Evolutionary conservation across 108 stramenopile genomes (phyloP), one percentile per base, ranked within the genome.

Genomic region (Cyclotella baltica): DNA sequence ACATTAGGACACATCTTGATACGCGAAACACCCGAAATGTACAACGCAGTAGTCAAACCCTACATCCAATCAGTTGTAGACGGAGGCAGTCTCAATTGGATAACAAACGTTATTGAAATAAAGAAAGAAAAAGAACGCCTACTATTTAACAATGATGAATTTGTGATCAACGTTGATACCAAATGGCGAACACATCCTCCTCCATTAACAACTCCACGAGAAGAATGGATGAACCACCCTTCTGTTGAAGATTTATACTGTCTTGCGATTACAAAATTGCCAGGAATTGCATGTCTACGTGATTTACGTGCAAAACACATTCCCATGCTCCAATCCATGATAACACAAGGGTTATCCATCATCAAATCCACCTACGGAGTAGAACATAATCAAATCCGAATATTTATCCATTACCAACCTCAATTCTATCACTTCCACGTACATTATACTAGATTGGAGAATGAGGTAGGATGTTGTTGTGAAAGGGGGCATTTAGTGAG

Each of bases 401-500:
- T 89, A 13, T 92, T 92, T 70, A 52, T 91, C 16, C 90, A 92
- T 62, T 93, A 93, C 65, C 85, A 88, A 27, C 92, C 92, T 3
- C 90, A 88, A 67, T 93, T 93, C 55, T 93, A 88, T 52, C 89
- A 87, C 46, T 88, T 92, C 57, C 92, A 93, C 67, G 75, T 92
- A 27, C 92, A 92, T 73, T 93, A 90, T 59, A 90, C 88, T 13
- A 77, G 89, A 46, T 55, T 90, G 25, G 83, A 87, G 47, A 93
- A 92, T 67, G 85, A 86, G 38, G 53, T 83, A 43, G 90, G 90
- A 1, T 86, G 77, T 33, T 78, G 70, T 25, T 83, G 77, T 23
- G 92, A 92, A 69, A 83, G 85, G 16, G 91, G 87, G 15, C 92
- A 91, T 74, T 75, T 93, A 29, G 35, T 93, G 16, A 38, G 67